These are phyloP conservation scores for Rhizopogon vinicolor DNA, from an alignment of 768 basidiomycete genomes.

Conservation along the genomic window DNA sequence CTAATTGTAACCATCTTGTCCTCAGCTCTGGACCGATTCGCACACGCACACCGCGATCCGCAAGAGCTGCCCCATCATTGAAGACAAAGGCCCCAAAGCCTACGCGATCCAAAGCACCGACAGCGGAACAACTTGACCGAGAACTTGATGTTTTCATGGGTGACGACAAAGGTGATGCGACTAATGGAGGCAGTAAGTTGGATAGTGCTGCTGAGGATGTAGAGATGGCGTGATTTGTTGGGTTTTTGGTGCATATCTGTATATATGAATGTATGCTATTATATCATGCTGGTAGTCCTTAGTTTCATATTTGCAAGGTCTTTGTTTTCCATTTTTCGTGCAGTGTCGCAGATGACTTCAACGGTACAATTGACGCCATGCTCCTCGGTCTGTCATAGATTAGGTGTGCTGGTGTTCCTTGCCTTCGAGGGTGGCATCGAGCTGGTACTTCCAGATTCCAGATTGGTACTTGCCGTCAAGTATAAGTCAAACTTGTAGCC, in stretches of 20 bases:
- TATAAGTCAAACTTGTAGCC: no score
- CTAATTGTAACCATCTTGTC: neutral
- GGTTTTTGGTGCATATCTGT: neutral
- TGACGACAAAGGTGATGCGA: constrained; percentile 35
- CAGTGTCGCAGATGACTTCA: neutral
- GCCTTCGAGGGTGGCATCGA: no score
- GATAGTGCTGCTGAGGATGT: constrained; percentile 37
- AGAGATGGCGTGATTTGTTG: constrained; percentile 41
- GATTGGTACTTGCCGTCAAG: no score
- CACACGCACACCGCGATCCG: constrained; percentile 20
- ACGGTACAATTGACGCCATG: no score
- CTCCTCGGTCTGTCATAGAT: no score
- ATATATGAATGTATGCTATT: neutral
- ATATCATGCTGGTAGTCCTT: neutral
- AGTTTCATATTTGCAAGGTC: neutral
- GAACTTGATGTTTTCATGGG: constrained; percentile 88
- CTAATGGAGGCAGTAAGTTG: constrained; percentile 13
- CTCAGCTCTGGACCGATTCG: constrained; percentile 42
- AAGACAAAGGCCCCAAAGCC: constrained; percentile 26
- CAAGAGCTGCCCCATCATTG: constrained; percentile 7
- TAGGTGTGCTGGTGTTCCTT: no score
- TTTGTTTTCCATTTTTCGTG: neutral
- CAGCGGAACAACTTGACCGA: constrained; percentile 79
- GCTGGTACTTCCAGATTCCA: no score
- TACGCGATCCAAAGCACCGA: constrained; percentile 52